Percentiles rank a stretch among this genome's conserved stretches.
phyloP scores from a whole-genome alignment of 2,329 filamentous ascomycete species.

The Taxawa tesnikishii region DNA sequence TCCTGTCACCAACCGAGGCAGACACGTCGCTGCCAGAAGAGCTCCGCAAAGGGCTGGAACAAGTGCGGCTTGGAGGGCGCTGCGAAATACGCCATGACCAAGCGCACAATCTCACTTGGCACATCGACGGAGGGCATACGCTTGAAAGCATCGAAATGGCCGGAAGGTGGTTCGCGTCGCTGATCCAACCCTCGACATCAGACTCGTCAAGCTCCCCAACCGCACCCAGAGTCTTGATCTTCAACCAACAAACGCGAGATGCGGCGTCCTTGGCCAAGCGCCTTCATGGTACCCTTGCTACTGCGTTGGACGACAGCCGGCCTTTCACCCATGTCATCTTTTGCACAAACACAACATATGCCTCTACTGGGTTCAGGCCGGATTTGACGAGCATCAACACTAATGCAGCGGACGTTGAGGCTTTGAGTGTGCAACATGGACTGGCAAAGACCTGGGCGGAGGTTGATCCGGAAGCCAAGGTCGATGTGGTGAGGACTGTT shows the following conservation, averaged over 20 bases:
- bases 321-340: constrained; percentile 67
- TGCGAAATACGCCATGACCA: constrained; percentile 56
- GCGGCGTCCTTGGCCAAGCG: constrained; percentile 51
- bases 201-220: constrained; percentile 11
- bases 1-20: constrained; percentile 28
- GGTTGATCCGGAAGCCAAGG: constrained; percentile 38
- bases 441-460: constrained; percentile 50
- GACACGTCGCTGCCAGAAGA: constrained; percentile 40
- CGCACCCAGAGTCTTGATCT: constrained; percentile 52
- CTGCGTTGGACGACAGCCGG: constrained; percentile 22
- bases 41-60: constrained; percentile 53
- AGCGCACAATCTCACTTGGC: constrained; percentile 52
- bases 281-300: constrained; percentile 46
- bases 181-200: constrained; percentile 12
- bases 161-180: constrained; percentile 59
- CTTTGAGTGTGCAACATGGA: constrained; percentile 53
- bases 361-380: constrained; percentile 45
- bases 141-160: constrained; percentile 68
- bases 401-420: constrained; percentile 44
- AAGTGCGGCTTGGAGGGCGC: constrained; percentile 59
- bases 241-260: constrained; percentile 87
- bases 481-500: constrained; percentile 52
- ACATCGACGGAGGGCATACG: constrained; percentile 81
- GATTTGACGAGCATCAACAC: constrained; percentile 53
- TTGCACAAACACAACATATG: constrained; percentile 63